Conservation (phyloP, 805 yeast species). For the Candida tammaniensis region DNA sequence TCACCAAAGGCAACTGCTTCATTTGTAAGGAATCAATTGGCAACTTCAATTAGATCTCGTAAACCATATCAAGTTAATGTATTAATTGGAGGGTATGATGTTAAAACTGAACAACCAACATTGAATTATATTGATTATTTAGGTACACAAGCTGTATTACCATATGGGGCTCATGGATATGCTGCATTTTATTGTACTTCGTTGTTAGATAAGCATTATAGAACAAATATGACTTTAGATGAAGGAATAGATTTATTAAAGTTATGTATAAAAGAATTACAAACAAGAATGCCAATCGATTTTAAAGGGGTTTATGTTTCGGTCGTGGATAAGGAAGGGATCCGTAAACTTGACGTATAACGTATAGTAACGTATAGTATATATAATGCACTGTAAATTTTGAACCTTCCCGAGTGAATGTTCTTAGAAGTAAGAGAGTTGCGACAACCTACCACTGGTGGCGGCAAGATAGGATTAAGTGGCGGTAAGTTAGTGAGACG, state of each 20-base stretch:
- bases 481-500: too few relatives aligned
- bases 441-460: too few relatives aligned
- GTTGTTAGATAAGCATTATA: slow-evolving; percentile 84
- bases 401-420: too few relatives aligned
- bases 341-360: slow-evolving; percentile 6
- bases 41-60: slow-evolving; percentile 78
- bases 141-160: slow-evolving; percentile 86
- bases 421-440: too few relatives aligned
- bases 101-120: slow-evolving; percentile 54
- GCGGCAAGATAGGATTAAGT: too few relatives aligned
- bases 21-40: slow-evolving; percentile 84
- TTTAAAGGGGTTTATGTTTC: slow-evolving; percentile 82
- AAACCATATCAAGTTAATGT: slow-evolving; percentile 94
- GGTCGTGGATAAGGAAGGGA: slow-evolving; percentile 61
- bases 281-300: slow-evolving; percentile 86
- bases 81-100: slow-evolving; percentile 82
- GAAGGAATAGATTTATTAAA: slow-evolving; percentile 77
- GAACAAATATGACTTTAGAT: slow-evolving; percentile 66
- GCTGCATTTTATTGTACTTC: slow-evolving; percentile 96
- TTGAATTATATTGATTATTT: slow-evolving; percentile 90
- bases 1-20: slow-evolving; percentile 85
- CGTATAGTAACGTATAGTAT: neutral
- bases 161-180: slow-evolving; percentile 97
- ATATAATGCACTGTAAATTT: too few relatives aligned
- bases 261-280: slow-evolving; percentile 73